phyloP scores from a whole-genome alignment of 129 eudicot species.

The Glebionis coronaria region DNA sequence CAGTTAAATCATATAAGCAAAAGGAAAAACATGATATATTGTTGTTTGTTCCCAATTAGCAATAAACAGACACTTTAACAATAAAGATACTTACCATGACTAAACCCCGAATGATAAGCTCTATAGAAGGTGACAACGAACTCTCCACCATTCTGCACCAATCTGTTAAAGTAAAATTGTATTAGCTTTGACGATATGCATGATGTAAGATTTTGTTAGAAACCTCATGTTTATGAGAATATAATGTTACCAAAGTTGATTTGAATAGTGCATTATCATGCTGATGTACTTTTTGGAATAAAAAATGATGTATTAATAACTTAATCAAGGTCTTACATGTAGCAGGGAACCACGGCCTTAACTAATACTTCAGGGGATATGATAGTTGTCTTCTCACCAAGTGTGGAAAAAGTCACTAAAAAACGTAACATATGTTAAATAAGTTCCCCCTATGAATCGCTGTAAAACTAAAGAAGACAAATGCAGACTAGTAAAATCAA shows the following conservation, averaged over 20 bases:
- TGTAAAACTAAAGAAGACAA: no score
- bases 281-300: neutral
- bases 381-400: no score
- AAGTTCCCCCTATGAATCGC: no score
- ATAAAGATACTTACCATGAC: slow-evolving; percentile 56
- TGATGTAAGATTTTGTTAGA: neutral
- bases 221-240: slow-evolving; percentile 1
- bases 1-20: slow-evolving; percentile 2
- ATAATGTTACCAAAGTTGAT: slow-evolving; percentile 4
- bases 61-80: neutral
- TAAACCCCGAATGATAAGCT: slow-evolving; percentile 94
- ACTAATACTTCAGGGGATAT: slow-evolving; percentile 89
- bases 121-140: slow-evolving; percentile 94
- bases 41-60: no score
- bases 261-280: slow-evolving; percentile 2
- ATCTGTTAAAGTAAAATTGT: slow-evolving; percentile 37
- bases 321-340: slow-evolving; percentile 45
- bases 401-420: no score
- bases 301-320: neutral
- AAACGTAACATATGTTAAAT: no score
- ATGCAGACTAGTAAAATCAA: no score
- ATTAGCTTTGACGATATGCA: slow-evolving; percentile 19
- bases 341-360: slow-evolving; percentile 82
- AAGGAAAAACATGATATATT: no score
- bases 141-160: slow-evolving; percentile 90